Conservation (phyloP, 2,329 filamentous ascomycete species). For the Pleurostoma richardsiae region DNA sequence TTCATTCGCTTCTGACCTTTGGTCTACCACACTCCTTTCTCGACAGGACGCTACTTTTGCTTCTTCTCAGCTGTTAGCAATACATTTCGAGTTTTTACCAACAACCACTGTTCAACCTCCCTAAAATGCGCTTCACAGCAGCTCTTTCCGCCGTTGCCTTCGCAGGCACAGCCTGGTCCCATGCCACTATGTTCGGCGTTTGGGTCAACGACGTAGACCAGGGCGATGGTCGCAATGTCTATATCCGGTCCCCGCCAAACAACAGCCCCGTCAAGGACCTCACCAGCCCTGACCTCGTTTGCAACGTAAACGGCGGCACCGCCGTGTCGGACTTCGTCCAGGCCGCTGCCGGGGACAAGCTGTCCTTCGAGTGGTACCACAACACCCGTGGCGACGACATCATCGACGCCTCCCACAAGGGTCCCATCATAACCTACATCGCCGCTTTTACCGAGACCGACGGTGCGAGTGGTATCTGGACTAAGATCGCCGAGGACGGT, state of each 20-base stretch:
- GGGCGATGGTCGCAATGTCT: slow-evolving; percentile 29
- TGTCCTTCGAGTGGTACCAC: slow-evolving; percentile 34
- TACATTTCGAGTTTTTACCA: neutral
- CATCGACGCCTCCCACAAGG: slow-evolving; percentile 32
- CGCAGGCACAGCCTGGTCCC: slow-evolving; percentile 31
- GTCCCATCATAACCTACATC: slow-evolving; percentile 32
- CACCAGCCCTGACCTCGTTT: slow-evolving; percentile 32
- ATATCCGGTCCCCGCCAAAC: slow-evolving; percentile 35
- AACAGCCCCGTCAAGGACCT: slow-evolving; percentile 40
- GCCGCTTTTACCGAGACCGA: slow-evolving; percentile 9
- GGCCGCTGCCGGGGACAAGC: slow-evolving; percentile 29
- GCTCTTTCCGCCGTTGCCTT: slow-evolving; percentile 24
- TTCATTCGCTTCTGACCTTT: neutral
- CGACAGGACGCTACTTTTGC: neutral
- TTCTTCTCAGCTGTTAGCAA: neutral
- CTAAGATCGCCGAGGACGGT: slow-evolving; percentile 9
- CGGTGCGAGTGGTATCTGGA: slow-evolving; percentile 4
- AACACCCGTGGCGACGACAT: slow-evolving; percentile 44
- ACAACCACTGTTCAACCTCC: neutral
- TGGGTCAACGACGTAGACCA: slow-evolving; percentile 40
- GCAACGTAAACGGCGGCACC: slow-evolving; percentile 35
- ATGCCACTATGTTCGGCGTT: slow-evolving; percentile 38
- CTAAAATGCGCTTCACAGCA: slow-evolving; percentile 27
- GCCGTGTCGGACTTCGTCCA: slow-evolving; percentile 30
- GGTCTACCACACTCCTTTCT: neutral